A percentile compares a stretch with the other conserved stretches of the same genome.
phyloP scores from a whole-genome alignment of 2,329 filamentous ascomycete species.

The Aspergillus sp. region DNA sequence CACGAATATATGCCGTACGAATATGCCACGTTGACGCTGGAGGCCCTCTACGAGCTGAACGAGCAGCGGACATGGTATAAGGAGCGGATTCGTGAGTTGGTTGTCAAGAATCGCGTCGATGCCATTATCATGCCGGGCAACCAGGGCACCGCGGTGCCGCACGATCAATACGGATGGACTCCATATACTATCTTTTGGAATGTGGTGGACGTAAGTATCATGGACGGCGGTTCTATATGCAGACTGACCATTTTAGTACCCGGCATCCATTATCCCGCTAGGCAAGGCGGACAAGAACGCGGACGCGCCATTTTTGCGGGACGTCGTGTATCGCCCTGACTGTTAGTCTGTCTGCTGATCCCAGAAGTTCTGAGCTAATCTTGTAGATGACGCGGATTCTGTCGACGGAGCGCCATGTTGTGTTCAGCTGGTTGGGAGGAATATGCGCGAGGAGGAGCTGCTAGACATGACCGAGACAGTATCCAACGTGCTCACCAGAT shows the following conservation, averaged over 20 bases:
- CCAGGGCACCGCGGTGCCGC: slow-evolving; percentile 42
- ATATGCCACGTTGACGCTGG: slow-evolving; percentile 19
- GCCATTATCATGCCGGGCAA: slow-evolving; percentile 42
- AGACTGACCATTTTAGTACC: neutral
- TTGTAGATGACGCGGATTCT: neutral
- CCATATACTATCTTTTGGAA: slow-evolving; percentile 45
- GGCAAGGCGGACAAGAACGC: neutral
- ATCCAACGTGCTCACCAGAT: neutral
- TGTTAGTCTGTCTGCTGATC: too few species aligned
- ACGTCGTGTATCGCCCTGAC: neutral
- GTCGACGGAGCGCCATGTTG: neutral
- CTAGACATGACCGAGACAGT: neutral
- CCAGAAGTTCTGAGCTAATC: too few species aligned
- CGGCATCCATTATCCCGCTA: neutral
- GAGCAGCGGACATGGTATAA: slow-evolving; percentile 25
- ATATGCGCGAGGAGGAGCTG: neutral
- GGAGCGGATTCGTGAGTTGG: slow-evolving; percentile 34
- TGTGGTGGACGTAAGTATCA: slow-evolving; percentile 40
- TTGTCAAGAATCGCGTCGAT: slow-evolving; percentile 40
- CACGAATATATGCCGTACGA: slow-evolving; percentile 18
- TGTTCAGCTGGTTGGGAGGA: neutral
- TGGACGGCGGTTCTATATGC: neutral
- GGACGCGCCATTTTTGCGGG: neutral
- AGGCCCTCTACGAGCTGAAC: slow-evolving; percentile 37
- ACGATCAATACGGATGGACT: slow-evolving; percentile 36